Percentiles rank a stretch among this genome's conserved stretches.
Evolutionary conservation across 2,329 filamentous ascomycete genomes (phyloP).

Genomic region (Ascocoryne sarcoides): DNA sequence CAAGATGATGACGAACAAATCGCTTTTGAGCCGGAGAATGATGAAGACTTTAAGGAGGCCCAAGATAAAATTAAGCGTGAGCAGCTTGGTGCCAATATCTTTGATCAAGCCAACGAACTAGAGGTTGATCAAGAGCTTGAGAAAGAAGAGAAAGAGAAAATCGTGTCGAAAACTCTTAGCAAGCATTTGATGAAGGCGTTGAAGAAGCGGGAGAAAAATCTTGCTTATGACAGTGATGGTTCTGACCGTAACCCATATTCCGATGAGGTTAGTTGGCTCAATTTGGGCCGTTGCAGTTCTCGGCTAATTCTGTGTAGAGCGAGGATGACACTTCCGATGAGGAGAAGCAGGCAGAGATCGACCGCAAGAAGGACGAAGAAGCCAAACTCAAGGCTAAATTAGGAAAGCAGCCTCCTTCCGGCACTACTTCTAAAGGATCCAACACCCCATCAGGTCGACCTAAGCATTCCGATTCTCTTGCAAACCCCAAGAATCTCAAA

Average conservation of each 20-base stretch:
- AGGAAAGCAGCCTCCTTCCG: conserved; percentile 35
- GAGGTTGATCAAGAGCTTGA: conserved; percentile 64
- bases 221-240: conserved; percentile 75
- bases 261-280: conserved; percentile 37
- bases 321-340: conserved; percentile 42
- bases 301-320: conserved; percentile 32
- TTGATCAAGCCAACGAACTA: conserved; percentile 59
- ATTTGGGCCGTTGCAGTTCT: too few relatives aligned
- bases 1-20: conserved; percentile 80
- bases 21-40: conserved; percentile 66
- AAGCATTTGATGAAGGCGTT: conserved; percentile 74
- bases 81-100: conserved; percentile 81
- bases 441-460: conserved; percentile 54
- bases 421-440: conserved; percentile 59
- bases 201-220: conserved; percentile 76
- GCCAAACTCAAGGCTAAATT: conserved; percentile 44
- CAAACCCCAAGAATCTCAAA: conserved; percentile 54
- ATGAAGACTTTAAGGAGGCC: conserved; percentile 69
- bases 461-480: conserved; percentile 42
- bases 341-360: conserved; percentile 55
- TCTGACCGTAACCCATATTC: conserved; percentile 46
- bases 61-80: conserved; percentile 67
- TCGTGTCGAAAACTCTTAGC: conserved; percentile 60
- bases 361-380: conserved; percentile 50
- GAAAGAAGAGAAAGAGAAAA: conserved; percentile 62